Percentiles rank a stretch among this genome's conserved stretches.
Evolutionary conservation across 768 basidiomycete genomes (phyloP).

Genomic region (Cyclocybe aegerita): DNA sequence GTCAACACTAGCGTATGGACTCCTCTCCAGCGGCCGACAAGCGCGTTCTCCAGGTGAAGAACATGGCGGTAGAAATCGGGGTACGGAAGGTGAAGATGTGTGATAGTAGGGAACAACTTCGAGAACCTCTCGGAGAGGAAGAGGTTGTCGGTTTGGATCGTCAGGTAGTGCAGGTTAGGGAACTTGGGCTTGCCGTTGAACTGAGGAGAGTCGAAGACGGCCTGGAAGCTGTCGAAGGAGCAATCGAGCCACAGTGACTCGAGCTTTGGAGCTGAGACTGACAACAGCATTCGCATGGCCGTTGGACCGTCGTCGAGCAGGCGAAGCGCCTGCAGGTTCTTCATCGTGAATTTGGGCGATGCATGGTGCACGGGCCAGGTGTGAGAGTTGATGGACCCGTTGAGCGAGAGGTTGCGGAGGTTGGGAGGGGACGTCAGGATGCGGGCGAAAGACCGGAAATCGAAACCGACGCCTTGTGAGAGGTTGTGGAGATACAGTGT

Average conservation of each 20-base stretch:
- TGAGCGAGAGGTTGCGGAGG: constrained; percentile 29
- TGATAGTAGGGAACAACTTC: constrained; percentile 27
- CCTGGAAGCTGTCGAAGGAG: constrained; percentile 19
- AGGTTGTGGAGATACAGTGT: constrained; percentile 28
- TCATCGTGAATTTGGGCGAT: constrained; percentile 17
- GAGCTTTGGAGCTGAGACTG: constrained; percentile 27
- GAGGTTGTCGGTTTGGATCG: constrained; percentile 24
- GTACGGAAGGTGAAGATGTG: constrained; percentile 29
- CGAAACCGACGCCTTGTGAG: constrained; percentile 4
- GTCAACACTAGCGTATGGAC: constrained; percentile 27
- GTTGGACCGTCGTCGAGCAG: constrained; percentile 21
- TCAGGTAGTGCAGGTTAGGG: constrained; percentile 32
- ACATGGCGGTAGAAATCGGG: constrained; percentile 17
- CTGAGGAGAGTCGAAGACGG: constrained; percentile 20
- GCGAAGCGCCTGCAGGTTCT: constrained; percentile 27
- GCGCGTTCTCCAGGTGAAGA: constrained; percentile 15
- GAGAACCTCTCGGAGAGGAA: constrained; percentile 17
- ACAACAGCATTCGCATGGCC: constrained; percentile 26
- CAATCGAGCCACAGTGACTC: constrained; percentile 35
- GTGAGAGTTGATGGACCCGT: constrained; percentile 16
- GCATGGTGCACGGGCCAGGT: constrained; percentile 19
- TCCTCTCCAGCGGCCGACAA: constrained; percentile 12
- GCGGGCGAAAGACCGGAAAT: constrained; percentile 17
- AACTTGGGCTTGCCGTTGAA: constrained; percentile 22
- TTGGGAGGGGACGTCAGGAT: constrained; percentile 18